phyloP scores from a whole-genome alignment of 768 basidiomycete genomes.

The Tricholoma saponaceum region DNA sequence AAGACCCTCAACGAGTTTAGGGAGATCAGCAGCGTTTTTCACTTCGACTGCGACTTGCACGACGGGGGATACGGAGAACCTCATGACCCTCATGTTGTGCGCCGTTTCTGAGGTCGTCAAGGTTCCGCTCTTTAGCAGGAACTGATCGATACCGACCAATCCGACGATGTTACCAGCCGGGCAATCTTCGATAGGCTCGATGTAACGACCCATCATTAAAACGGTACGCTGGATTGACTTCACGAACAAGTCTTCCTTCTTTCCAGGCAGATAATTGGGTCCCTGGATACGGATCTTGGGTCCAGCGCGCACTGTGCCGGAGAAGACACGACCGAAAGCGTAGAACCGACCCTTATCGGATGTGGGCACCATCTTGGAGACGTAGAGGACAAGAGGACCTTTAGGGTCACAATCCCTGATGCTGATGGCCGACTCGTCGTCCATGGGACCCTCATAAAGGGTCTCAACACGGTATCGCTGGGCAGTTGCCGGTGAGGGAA shows the following conservation, averaged over 20 bases:
- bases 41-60: constrained; percentile 99
- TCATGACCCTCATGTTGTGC: constrained; percentile 99
- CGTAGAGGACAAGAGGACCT: constrained; percentile 93
- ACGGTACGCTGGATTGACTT: constrained; percentile 99
- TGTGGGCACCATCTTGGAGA: constrained; percentile 99
- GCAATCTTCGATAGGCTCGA: constrained; percentile 99
- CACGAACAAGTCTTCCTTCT: constrained; percentile 97
- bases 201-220: constrained; percentile 99
- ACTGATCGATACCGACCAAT: constrained; percentile 99
- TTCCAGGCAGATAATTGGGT: constrained; percentile 97
- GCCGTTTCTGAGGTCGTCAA: constrained; percentile 97
- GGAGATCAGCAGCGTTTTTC: constrained; percentile 98
- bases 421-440: constrained; percentile 98
- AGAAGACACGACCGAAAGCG: constrained; percentile 99
- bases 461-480: constrained; percentile 99
- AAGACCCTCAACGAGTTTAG: constrained; percentile 99
- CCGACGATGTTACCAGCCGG: constrained; percentile 98
- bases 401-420: constrained; percentile 98
- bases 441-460: constrained; percentile 99
- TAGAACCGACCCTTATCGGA: constrained; percentile 99
- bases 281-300: constrained; percentile 99
- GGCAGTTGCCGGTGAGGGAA: constrained; percentile 95
- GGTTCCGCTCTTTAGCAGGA: constrained; percentile 99
- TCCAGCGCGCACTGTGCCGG: constrained; percentile 93
- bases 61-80: constrained; percentile 99